These are phyloP conservation scores for Rhizomucor pusillus DNA, from an alignment of 371 early-diverging fungal species.

Conservation along the genomic window DNA sequence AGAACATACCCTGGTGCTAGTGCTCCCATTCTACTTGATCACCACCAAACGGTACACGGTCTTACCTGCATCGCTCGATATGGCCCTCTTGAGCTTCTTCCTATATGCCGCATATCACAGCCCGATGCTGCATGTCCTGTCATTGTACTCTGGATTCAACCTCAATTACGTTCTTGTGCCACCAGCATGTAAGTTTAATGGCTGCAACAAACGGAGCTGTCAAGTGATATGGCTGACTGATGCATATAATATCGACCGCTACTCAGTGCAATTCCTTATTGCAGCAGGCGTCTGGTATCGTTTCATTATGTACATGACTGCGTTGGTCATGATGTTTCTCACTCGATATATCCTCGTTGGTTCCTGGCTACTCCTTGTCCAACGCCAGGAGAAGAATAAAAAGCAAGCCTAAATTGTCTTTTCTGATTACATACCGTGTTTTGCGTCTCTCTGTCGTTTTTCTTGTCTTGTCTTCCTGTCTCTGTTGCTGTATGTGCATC, in stretches of 20 bases:
- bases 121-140: slow-evolving; percentile 43
- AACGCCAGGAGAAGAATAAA: background rate
- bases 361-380: slow-evolving; percentile 6
- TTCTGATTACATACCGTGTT: no score
- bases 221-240: no score
- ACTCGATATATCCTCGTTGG: slow-evolving; percentile 22
- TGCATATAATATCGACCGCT: no score
- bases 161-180: slow-evolving; percentile 57
- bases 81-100: slow-evolving; percentile 54
- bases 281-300: slow-evolving; percentile 35
- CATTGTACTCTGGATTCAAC: slow-evolving; percentile 51
- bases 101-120: slow-evolving; percentile 56
- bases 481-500: no score
- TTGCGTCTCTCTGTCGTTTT: no score
- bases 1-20: slow-evolving; percentile 53
- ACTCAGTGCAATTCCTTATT: slow-evolving; percentile 33
- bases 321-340: slow-evolving; percentile 28
- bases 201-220: no score
- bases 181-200: slow-evolving; percentile 51
- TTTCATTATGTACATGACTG: slow-evolving; percentile 27
- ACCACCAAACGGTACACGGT: slow-evolving; percentile 49
- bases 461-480: no score
- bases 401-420: no score
- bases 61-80: slow-evolving; percentile 40
- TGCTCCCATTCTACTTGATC: slow-evolving; percentile 52